Conservation (phyloP, 352 stramenopile species). For the Globisporangium cylindrosporum region DNA sequence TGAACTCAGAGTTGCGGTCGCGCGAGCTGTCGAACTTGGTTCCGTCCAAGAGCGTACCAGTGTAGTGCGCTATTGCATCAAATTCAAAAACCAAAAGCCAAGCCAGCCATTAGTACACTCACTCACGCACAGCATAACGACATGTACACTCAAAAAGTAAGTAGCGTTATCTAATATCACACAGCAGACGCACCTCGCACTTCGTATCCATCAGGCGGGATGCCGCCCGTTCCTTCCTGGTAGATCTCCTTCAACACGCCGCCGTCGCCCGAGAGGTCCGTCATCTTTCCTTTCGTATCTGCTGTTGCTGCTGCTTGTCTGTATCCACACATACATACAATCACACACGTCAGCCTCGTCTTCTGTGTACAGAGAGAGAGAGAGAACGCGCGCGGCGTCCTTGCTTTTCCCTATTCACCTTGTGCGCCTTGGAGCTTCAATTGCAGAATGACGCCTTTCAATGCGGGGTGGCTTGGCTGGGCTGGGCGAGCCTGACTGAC, state of each 20-base stretch:
- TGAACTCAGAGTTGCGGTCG: conserved; percentile 85
- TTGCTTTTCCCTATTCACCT: neutral
- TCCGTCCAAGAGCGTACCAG: conserved; percentile 92
- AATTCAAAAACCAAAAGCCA: neutral
- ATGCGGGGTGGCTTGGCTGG: neutral
- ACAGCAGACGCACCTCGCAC: conserved; percentile 43
- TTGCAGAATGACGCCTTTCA: conserved; percentile 9
- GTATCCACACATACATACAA: neutral
- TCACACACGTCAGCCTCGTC: neutral
- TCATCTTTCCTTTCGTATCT: conserved; percentile 23
- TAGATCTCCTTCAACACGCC: conserved; percentile 92
- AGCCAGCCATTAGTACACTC: neutral
- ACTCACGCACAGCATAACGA: neutral
- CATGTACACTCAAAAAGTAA: neutral
- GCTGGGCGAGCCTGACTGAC: neutral
- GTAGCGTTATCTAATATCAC: neutral
- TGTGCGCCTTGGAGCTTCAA: conserved; percentile 5
- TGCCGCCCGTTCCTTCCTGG: conserved; percentile 83
- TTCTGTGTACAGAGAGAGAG: neutral
- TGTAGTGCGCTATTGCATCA: conserved; percentile 91
- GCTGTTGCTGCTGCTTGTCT: neutral
- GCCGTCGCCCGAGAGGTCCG: conserved; percentile 86
- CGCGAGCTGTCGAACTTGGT: conserved; percentile 94
- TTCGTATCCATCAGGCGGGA: conserved; percentile 73
- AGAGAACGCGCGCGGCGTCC: neutral